phyloP scores from a whole-genome alignment of 768 basidiomycete species.

The Mycena chlorophos region DNA sequence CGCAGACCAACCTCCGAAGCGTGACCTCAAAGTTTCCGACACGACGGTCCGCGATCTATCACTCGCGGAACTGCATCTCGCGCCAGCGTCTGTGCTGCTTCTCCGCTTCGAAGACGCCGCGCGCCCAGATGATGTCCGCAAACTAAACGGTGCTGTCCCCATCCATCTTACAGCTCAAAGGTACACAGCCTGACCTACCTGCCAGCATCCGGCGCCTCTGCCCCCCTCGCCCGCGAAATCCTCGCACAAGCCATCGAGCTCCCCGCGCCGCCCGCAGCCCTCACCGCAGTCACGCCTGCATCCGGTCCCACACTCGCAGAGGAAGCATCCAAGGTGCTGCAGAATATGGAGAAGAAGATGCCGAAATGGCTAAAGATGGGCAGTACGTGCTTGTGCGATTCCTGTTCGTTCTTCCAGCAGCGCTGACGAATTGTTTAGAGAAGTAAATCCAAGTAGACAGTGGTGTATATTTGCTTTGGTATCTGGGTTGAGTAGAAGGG shows the following conservation, averaged over 20 bases:
- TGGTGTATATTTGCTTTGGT: no score
- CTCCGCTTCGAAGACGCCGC: slow-evolving; percentile 71
- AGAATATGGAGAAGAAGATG: slow-evolving; percentile 52
- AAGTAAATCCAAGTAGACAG: no score
- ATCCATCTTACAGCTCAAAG: slow-evolving; percentile 1
- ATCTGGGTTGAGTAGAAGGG: no score
- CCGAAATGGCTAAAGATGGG: slow-evolving; percentile 82
- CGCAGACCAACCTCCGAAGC: slow-evolving; percentile 81
- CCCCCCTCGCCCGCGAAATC: slow-evolving; percentile 63
- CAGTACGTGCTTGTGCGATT: neutral
- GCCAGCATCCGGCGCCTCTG: slow-evolving; percentile 53
- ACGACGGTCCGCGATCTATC: slow-evolving; percentile 65
- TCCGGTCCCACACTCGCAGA: slow-evolving; percentile 14
- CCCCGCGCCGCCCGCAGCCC: slow-evolving; percentile 51
- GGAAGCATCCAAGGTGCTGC: slow-evolving; percentile 6
- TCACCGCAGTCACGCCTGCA: slow-evolving; percentile 3
- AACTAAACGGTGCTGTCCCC: slow-evolving; percentile 62
- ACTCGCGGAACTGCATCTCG: slow-evolving; percentile 68
- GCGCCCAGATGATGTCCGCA: slow-evolving; percentile 16
- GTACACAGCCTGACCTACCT: neutral
- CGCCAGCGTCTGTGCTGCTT: slow-evolving; percentile 78
- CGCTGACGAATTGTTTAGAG: neutral
- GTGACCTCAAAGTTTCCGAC: slow-evolving; percentile 83
- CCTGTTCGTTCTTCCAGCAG: neutral
- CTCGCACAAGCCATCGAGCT: slow-evolving; percentile 64